A percentile compares a stretch with the other conserved stretches of the same genome.
Conservation (phyloP, 2,329 filamentous ascomycete species). For the Furcasterigmium furcatum region DNA sequence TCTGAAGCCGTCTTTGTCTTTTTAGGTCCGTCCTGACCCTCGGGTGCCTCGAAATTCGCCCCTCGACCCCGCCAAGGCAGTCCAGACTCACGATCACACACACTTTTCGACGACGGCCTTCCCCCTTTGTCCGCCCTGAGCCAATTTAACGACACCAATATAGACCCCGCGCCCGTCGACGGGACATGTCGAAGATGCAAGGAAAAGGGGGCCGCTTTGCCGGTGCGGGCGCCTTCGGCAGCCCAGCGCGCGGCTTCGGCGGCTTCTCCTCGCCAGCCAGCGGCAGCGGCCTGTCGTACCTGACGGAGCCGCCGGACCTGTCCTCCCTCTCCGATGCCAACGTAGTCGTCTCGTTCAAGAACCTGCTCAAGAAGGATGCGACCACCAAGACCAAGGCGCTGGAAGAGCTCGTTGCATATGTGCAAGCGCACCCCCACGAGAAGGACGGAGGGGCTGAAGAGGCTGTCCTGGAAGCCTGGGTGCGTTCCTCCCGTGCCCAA, state of each 20-base stretch:
- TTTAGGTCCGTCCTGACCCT: not conserved
- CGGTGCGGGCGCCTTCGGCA: constrained; percentile 9
- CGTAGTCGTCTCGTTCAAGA: constrained; percentile 87
- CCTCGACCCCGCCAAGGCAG: not conserved
- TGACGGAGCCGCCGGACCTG: constrained; percentile 81
- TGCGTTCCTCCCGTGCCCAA: constrained; percentile 38
- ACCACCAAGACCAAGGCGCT: constrained; percentile 89
- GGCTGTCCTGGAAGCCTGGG: constrained; percentile 83
- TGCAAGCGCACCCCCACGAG: constrained; percentile 51
- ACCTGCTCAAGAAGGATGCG: constrained; percentile 86
- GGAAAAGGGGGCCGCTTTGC: constrained; percentile 9
- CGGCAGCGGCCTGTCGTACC: constrained; percentile 69
- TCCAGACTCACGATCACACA: not conserved
- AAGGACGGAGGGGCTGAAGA: constrained; percentile 68
- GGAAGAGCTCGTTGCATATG: constrained; percentile 73
- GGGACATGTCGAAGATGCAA: constrained; percentile 1
- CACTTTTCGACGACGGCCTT: not conserved
- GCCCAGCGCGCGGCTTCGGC: constrained; percentile 26
- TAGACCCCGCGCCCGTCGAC: too few species aligned
- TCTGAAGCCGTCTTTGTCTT: not conserved
- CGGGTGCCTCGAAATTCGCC: not conserved
- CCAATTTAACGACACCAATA: too few species aligned
- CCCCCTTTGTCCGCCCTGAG: too few species aligned
- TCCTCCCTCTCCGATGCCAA: constrained; percentile 74
- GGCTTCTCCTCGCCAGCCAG: constrained; percentile 35